Evolutionary conservation across 2,329 filamentous ascomycete species (phyloP).

Genomic region (Verticillium dahliae): DNA sequence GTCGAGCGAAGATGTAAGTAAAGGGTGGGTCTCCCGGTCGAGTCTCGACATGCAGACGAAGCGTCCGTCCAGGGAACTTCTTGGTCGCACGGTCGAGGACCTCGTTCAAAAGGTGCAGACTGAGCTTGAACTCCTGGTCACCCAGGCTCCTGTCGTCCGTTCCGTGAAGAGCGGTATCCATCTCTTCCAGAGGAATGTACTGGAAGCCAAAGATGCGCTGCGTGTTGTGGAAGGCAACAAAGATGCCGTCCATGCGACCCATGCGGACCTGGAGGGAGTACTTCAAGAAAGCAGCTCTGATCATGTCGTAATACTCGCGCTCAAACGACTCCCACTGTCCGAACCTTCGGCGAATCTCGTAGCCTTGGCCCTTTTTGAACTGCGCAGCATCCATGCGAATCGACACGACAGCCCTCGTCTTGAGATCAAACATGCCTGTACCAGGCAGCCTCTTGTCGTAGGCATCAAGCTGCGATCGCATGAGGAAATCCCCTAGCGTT

Average conservation of each 20-base stretch:
- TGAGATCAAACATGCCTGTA: conserved; percentile 91
- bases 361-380: conserved; percentile 71
- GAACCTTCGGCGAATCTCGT: conserved; percentile 71
- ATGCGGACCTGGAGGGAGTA: conserved; percentile 96
- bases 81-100: conserved; percentile 68
- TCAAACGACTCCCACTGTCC: conserved; percentile 90
- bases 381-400: conserved; percentile 79
- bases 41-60: conserved; percentile 80
- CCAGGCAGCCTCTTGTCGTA: conserved; percentile 81
- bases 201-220: conserved; percentile 96
- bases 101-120: conserved; percentile 71
- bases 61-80: conserved; percentile 67
- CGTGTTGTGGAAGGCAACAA: conserved; percentile 93
- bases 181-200: conserved; percentile 78
- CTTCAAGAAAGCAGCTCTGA: conserved; percentile 87
- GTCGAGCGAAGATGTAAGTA: conserved; percentile 88
- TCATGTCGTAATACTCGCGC: conserved; percentile 95
- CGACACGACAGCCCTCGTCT: conserved; percentile 85
- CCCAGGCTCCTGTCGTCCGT: conserved; percentile 59
- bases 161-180: conserved; percentile 88
- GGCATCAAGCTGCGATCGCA: conserved; percentile 93
- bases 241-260: conserved; percentile 98
- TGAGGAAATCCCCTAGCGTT: conserved; percentile 77
- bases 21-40: conserved; percentile 52
- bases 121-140: conserved; percentile 78